Evolutionary conservation across 78 protist species (phyloP).

Genomic region (Monosiga brevicollis): DNA sequence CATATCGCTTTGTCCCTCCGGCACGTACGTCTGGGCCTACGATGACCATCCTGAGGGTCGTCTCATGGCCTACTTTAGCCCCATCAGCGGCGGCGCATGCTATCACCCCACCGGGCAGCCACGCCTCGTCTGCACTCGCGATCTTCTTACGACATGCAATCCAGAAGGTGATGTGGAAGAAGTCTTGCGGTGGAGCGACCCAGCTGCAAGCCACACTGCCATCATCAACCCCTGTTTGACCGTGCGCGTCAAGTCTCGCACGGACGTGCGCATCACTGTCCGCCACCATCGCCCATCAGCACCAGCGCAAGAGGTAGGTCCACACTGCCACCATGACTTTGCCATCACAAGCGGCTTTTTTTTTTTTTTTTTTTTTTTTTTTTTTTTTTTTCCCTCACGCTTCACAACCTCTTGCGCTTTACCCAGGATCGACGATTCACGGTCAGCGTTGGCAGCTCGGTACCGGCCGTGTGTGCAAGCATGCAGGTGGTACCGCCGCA

Average conservation of each 20-base stretch:
- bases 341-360: no score
- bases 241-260: background rate
- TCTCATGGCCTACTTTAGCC: background rate
- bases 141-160: background rate
- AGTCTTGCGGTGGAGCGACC: background rate
- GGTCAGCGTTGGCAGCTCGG: background rate
- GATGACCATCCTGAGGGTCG: background rate
- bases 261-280: background rate
- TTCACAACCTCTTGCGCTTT: background rate
- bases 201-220: background rate
- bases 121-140: background rate
- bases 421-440: background rate
- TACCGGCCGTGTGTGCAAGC: no score
- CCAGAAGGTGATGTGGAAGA: background rate
- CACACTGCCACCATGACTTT: no score
- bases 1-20: background rate
- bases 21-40: background rate
- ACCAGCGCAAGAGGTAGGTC: background rate
- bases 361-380: no score
- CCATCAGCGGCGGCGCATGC: background rate
- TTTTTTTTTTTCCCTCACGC: no score
- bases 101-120: background rate
- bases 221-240: background rate
- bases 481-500: no score
- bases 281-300: background rate